A percentile compares a stretch with the other conserved stretches of the same genome.
Conservation (phyloP, 2,329 filamentous ascomycete species). For the Xylariaceae sp. region DNA sequence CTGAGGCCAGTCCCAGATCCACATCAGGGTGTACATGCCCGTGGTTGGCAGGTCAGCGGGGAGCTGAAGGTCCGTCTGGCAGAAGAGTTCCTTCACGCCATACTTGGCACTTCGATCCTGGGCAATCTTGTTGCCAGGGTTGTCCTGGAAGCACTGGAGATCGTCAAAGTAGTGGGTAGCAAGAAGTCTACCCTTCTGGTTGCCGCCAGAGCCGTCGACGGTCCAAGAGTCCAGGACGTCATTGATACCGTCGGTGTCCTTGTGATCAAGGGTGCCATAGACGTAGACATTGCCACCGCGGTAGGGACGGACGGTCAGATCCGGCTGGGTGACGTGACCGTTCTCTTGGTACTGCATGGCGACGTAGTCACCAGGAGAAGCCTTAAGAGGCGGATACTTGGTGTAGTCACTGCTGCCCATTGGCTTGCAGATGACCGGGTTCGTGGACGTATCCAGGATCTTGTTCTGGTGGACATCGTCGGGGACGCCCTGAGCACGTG, state of each 20-base stretch:
- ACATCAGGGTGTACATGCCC: conserved; percentile 76
- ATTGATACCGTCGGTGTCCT: conserved; percentile 34
- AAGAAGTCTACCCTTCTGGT: conserved; percentile 70
- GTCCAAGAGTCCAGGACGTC: conserved; percentile 73
- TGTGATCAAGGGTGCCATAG: conserved; percentile 62
- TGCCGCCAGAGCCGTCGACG: conserved; percentile 70
- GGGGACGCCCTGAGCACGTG: conserved; percentile 51
- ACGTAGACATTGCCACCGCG: conserved; percentile 70
- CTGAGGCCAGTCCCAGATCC: conserved; percentile 93
- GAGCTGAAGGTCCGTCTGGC: conserved; percentile 75
- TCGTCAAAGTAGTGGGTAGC: conserved; percentile 82
- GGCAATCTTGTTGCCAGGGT: conserved; percentile 43
- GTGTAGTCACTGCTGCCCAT: conserved; percentile 54
- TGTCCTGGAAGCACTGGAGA: conserved; percentile 76
- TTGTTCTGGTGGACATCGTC: conserved; percentile 59
- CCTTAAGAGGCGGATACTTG: conserved; percentile 55
- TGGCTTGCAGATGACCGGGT: conserved; percentile 51
- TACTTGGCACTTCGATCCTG: conserved; percentile 52
- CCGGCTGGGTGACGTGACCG: conserved; percentile 62
- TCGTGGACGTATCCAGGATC: conserved; percentile 45
- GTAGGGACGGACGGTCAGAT: conserved; percentile 49
- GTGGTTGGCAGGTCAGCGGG: conserved; percentile 59
- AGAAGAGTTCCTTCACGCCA: conserved; percentile 60
- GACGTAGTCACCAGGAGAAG: conserved; percentile 56
- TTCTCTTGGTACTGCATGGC: conserved; percentile 69